Evolutionary conservation across 768 basidiomycete genomes (phyloP).

Genomic region (Phlegmacium glaucopus): DNA sequence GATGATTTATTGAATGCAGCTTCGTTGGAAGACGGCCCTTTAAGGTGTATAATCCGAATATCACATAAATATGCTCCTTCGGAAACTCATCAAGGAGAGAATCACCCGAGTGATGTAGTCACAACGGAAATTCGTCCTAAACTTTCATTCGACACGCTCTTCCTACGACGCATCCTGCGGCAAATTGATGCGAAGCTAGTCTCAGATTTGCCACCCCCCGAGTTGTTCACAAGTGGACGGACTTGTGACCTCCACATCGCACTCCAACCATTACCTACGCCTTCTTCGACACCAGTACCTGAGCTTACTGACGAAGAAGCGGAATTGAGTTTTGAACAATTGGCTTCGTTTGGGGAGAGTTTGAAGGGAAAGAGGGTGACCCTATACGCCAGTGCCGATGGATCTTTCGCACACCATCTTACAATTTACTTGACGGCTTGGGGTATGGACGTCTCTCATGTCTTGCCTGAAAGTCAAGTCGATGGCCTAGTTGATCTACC

Average conservation of each 20-base stretch:
- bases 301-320: slow-evolving; percentile 49
- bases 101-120: slow-evolving; percentile 14
- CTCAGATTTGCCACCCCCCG: slow-evolving; percentile 42
- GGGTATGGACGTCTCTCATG: slow-evolving; percentile 92
- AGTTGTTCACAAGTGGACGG: slow-evolving; percentile 41
- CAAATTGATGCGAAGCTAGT: slow-evolving; percentile 53
- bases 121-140: slow-evolving; percentile 37
- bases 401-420: slow-evolving; percentile 88
- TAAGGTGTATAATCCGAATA: slow-evolving; percentile 44
- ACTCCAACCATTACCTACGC: slow-evolving; percentile 56
- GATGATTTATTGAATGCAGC: slow-evolving; percentile 19
- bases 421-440: slow-evolving; percentile 91
- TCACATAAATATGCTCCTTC: slow-evolving; percentile 41
- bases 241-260: slow-evolving; percentile 65
- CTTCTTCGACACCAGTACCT: slow-evolving; percentile 35
- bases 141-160: slow-evolving; percentile 41
- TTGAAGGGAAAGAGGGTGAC: slow-evolving; percentile 81
- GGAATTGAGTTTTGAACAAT: slow-evolving; percentile 80
- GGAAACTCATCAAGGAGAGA: slow-evolving; percentile 18
- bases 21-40: slow-evolving; percentile 27
- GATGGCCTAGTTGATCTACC: slow-evolving; percentile 32
- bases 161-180: slow-evolving; percentile 58
- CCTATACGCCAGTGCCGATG: slow-evolving; percentile 82
- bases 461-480: slow-evolving; percentile 54
- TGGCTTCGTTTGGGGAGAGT: slow-evolving; percentile 75